Evolutionary conservation across 768 basidiomycete genomes (phyloP).

Genomic region (Candolleomyces efflorescens): DNA sequence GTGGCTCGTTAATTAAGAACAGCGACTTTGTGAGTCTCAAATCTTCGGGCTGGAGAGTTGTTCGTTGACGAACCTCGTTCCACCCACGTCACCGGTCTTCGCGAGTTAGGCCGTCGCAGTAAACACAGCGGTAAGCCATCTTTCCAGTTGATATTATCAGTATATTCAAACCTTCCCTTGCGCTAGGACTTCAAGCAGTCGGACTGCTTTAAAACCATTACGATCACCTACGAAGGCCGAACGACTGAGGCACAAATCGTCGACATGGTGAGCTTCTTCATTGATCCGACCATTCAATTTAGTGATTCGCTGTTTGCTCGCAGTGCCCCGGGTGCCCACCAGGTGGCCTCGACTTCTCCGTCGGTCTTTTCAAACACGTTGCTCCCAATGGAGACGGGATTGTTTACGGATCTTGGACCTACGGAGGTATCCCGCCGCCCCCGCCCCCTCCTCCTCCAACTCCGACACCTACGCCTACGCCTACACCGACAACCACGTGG

Average conservation of each 20-base stretch:
- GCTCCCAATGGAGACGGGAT: background rate
- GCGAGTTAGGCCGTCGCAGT: background rate
- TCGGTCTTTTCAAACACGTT: background rate
- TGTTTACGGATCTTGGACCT: background rate
- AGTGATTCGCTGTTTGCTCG: background rate
- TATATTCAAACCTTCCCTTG: background rate
- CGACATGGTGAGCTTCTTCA: background rate
- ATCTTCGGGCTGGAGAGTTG: background rate
- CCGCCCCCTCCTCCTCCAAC: background rate
- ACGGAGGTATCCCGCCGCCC: background rate
- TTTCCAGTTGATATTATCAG: background rate
- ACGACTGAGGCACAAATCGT: background rate
- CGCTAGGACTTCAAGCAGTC: background rate
- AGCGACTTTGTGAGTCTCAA: background rate
- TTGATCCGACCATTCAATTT: background rate
- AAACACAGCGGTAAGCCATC: background rate
- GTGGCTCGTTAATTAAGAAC: background rate
- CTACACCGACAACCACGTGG: background rate
- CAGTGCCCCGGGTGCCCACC: background rate
- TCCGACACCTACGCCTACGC: background rate
- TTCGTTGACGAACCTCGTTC: background rate
- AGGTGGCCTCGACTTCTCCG: conserved; percentile 3
- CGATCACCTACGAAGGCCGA: background rate
- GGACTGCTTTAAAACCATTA: background rate
- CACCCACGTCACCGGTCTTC: background rate